A percentile compares a stretch with the other conserved stretches of the same genome.
Evolutionary conservation across 768 basidiomycete genomes (phyloP).

Genomic region (Boletus rubescentipes): DNA sequence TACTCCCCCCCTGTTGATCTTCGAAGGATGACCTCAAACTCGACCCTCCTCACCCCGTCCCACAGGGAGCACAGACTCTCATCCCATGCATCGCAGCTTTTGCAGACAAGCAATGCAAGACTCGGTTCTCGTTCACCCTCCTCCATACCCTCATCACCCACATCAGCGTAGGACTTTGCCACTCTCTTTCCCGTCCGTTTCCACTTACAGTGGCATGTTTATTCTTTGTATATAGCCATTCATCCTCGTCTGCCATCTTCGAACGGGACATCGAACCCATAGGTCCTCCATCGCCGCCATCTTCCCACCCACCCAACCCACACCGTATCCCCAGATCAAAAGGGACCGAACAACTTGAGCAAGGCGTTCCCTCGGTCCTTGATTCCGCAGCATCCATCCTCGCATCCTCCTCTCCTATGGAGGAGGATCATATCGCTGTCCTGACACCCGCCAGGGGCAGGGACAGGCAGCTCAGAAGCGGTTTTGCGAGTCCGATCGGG

Average conservation of each 20-base stretch:
- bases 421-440: conserved; percentile 61
- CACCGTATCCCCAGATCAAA: conserved; percentile 74
- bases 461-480: conserved; percentile 42
- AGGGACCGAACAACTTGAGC: conserved; percentile 71
- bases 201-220: conserved; percentile 6
- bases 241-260: conserved; percentile 87
- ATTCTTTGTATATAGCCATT: conserved; percentile 39
- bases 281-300: conserved; percentile 35
- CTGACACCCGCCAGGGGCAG: conserved; percentile 49
- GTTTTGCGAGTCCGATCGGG: conserved; percentile 65
- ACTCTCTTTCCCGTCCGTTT: conserved; percentile 1
- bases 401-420: conserved; percentile 42
- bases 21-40: conserved; percentile 55
- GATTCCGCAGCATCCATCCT: conserved; percentile 81
- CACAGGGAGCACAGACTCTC: conserved; percentile 40
- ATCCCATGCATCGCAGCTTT: conserved; percentile 47
- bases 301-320: conserved; percentile 52
- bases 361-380: conserved; percentile 80
- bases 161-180: conserved; percentile 60
- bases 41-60: conserved; percentile 41
- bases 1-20: conserved; percentile 44
- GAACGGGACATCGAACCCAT: conserved; percentile 85
- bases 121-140: conserved; percentile 64
- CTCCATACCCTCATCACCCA: conserved; percentile 80
- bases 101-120: conserved; percentile 41